Conservation (phyloP, 73 alveolate species). For the Paramecium primaurelia region DNA sequence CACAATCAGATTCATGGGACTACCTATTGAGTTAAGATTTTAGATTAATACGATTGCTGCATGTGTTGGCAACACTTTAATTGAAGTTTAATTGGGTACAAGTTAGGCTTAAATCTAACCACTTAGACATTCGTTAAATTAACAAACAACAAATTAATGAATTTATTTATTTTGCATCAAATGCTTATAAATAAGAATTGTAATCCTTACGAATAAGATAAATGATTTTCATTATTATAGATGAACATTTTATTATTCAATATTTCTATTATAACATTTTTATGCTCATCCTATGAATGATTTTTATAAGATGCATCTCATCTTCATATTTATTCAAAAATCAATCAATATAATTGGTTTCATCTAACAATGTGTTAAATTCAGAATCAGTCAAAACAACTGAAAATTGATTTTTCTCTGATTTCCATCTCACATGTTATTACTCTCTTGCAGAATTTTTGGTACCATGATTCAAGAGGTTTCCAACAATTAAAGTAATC, state of each 20-base stretch:
- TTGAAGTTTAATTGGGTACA: background rate
- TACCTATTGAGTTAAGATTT: background rate
- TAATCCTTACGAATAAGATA: background rate
- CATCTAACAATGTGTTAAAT: background rate
- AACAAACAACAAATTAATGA: conserved; percentile 17
- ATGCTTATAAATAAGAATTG: background rate
- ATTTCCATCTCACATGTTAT: background rate
- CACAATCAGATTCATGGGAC: conserved; percentile 7
- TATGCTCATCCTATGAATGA: background rate
- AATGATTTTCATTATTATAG: background rate
- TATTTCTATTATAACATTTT: background rate
- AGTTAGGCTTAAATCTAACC: conserved; percentile 10
- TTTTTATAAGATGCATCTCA: background rate
- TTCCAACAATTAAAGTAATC: background rate
- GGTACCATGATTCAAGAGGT: background rate
- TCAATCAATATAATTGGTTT: background rate
- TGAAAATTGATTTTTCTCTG: background rate
- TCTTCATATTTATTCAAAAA: background rate
- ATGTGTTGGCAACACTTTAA: background rate
- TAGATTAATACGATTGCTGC: background rate
- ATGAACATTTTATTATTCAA: background rate
- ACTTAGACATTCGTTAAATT: conserved; percentile 44
- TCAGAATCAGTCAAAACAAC: background rate
- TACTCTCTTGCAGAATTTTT: background rate
- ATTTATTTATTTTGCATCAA: background rate